phyloP scores from a whole-genome alignment of 2,329 filamentous ascomycete species.

The Xylaria polymorpha region DNA sequence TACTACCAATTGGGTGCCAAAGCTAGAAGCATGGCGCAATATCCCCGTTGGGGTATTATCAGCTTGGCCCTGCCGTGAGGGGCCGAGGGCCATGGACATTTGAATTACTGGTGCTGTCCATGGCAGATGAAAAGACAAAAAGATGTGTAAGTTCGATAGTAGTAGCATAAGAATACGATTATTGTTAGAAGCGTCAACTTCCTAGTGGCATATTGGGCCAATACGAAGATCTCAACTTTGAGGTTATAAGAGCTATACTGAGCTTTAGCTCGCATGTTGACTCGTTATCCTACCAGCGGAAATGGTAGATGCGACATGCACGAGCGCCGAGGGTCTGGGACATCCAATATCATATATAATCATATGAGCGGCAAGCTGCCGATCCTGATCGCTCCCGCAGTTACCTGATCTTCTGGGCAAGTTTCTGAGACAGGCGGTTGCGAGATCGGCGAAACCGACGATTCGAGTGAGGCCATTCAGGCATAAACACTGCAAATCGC shows the following conservation, averaged over 20 bases:
- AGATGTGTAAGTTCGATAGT: not conserved
- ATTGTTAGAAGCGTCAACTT: not conserved
- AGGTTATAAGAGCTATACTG: not conserved
- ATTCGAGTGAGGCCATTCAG: too few relatives aligned
- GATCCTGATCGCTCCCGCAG: too few relatives aligned
- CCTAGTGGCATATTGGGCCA: not conserved
- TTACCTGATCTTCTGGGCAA: too few relatives aligned
- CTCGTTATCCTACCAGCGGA: not conserved
- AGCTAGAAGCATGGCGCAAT: conserved; percentile 1
- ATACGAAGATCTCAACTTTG: not conserved
- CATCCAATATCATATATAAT: too few relatives aligned
- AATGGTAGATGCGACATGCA: not conserved
- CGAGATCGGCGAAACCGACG: too few relatives aligned
- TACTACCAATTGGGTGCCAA: not conserved
- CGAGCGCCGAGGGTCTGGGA: too few relatives aligned
- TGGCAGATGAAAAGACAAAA: not conserved
- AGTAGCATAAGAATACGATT: not conserved
- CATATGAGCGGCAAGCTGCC: too few relatives aligned
- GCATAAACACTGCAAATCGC: too few relatives aligned
- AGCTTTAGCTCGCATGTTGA: too few relatives aligned
- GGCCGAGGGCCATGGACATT: not conserved
- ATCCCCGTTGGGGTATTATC: not conserved
- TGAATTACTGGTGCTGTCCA: not conserved
- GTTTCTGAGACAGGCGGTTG: too few relatives aligned
- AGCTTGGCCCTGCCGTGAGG: not conserved